These are phyloP conservation scores for Fusarium cicatricum DNA, from an alignment of 2,329 filamentous ascomycete genomes.

Conservation along the genomic window DNA sequence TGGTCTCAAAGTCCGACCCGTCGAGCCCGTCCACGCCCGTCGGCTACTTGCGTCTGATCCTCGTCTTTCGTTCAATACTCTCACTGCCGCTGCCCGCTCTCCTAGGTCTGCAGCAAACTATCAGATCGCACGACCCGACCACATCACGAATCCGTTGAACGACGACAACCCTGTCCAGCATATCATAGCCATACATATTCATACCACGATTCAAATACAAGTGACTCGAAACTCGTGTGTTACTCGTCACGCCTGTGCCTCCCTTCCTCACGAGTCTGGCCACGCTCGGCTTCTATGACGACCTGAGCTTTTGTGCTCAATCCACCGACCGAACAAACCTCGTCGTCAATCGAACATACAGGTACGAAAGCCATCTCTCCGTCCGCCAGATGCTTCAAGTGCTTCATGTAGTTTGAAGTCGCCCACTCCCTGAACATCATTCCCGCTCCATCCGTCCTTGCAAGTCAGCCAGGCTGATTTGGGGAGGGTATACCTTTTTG, in stretches of 20 bases:
- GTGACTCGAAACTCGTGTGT: slow-evolving; percentile 8
- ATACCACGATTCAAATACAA: slow-evolving; percentile 21
- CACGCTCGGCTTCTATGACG: slow-evolving; percentile 9
- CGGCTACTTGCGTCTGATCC: slow-evolving; percentile 22
- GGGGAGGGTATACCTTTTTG: neutral
- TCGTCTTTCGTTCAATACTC: slow-evolving; percentile 26
- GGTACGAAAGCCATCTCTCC: slow-evolving; percentile 25
- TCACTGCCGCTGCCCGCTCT: slow-evolving; percentile 38
- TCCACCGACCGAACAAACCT: neutral
- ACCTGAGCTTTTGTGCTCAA: slow-evolving; percentile 8
- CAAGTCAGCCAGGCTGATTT: neutral
- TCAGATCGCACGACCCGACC: slow-evolving; percentile 29
- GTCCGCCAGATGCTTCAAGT: neutral
- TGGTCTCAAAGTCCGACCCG: slow-evolving; percentile 24
- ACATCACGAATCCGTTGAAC: slow-evolving; percentile 23
- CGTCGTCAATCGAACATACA: slow-evolving; percentile 13
- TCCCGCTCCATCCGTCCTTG: neutral
- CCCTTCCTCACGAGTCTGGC: neutral
- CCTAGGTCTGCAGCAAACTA: slow-evolving; percentile 37
- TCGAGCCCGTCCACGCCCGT: slow-evolving; percentile 12
- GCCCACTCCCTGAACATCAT: neutral
- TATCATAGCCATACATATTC: neutral
- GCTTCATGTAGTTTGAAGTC: neutral
- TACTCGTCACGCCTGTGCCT: slow-evolving; percentile 12
- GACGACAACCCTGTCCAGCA: slow-evolving; percentile 17